Evolutionary conservation across 2,329 filamentous ascomycete genomes (phyloP).

Genomic region (Fusarium caatingaense): DNA sequence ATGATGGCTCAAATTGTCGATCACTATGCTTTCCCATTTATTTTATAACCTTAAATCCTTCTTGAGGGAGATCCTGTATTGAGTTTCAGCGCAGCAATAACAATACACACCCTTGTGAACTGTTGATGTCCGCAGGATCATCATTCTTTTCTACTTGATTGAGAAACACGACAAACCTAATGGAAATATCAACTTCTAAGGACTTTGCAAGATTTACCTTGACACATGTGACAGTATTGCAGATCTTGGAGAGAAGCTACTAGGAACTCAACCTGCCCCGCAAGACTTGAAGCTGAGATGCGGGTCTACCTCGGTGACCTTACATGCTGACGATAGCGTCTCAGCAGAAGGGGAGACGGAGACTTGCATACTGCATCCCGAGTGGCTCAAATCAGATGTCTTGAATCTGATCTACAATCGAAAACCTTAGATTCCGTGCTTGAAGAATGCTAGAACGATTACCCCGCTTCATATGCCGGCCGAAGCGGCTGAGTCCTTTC

Average conservation of each 20-base stretch:
- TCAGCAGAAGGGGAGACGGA: not conserved
- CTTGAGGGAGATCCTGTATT: no score
- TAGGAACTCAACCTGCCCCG: not conserved
- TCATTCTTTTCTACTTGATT: not conserved
- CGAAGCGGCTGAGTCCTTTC: not conserved
- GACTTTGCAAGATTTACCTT: not conserved
- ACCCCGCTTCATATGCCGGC: not conserved
- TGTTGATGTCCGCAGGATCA: fast-evolving
- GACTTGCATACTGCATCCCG: not conserved
- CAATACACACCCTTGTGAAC: no score
- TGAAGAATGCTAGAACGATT: not conserved
- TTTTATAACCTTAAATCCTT: not conserved
- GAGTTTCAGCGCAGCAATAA: not conserved
- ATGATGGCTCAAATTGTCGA: no score
- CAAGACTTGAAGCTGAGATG: not conserved
- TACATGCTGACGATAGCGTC: not conserved
- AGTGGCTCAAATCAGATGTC: not conserved
- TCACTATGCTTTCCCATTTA: no score
- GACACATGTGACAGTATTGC: not conserved
- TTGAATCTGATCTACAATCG: not conserved
- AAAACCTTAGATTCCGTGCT: not conserved
- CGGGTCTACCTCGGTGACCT: not conserved
- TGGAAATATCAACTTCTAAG: not conserved
- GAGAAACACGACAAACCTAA: fast-evolving
- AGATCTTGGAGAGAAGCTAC: not conserved